Evolutionary conservation across 495 filamentous ascomycete species (phyloP), one percentile per base, ranked within the genome.

Genomic region (Talaromyces trachyspermus): DNA sequence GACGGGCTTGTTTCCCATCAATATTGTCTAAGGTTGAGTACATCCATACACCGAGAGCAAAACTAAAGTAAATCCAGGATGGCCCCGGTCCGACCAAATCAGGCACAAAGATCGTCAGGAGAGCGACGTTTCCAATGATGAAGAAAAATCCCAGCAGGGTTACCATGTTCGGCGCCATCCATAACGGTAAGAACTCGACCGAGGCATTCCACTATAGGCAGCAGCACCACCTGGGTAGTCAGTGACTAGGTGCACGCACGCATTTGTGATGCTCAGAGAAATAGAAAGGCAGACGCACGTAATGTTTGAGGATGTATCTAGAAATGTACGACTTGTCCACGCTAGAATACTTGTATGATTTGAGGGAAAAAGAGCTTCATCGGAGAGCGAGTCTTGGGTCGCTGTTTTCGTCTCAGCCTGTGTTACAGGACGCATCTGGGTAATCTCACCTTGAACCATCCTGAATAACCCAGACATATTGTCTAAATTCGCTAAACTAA

Each of bases 321-420:
- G 94, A 96, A 32, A 97, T 83, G 45, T 83, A 78, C n/a, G 89
- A 95, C 65, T 96, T 95, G 74, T 98, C 92, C 59, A 98, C 90
- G 59, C 83, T 84, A 56, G 86, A 89, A 65, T 98, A 98, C 61
- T 95, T 94, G 80, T 98, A 98, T 20, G 80, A 81, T 65, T 91
- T 92, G 52, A 98, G 81, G 61, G 95, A 20, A 86, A 70, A 42
- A 88, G 69, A 40, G 80, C 77, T 49, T 87, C 80, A 42, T 87
- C 83, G 7, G 82, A 83, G 17, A 88, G 71, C 43, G 74, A 77
- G 46, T 82, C 76, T 56, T 77, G 73, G 57, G 70, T 72, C 65
- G 70, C 73, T 67, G 49, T 51, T 51, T 11, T 30, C n/a, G 8
- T 7, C 17, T 51, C 17, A 50, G 30, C 23, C 18, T 47, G 14